A percentile compares a stretch with the other conserved stretches of the same genome.
Evolutionary conservation across 2,329 filamentous ascomycete species (phyloP).

Genomic region (Cercospora sesami): DNA sequence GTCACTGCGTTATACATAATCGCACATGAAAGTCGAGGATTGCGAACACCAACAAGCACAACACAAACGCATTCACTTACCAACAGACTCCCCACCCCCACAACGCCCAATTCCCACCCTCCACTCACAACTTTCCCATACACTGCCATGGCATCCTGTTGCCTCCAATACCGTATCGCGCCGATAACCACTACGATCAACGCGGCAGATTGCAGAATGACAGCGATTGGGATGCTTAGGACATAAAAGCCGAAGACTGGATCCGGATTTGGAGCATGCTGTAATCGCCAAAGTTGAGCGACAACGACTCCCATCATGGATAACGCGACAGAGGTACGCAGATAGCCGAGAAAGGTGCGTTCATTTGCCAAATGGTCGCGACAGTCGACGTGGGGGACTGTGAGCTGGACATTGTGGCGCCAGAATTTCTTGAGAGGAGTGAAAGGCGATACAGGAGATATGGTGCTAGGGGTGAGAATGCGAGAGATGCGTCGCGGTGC

Average conservation of each 20-base stretch:
- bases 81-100: slow-evolving; percentile 49
- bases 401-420: slow-evolving; percentile 52
- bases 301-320: slow-evolving; percentile 66
- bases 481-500: slow-evolving; percentile 5
- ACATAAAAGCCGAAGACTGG: slow-evolving; percentile 59
- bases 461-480: slow-evolving; percentile 12
- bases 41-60: too few species aligned
- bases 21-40: too few species aligned
- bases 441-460: background rate
- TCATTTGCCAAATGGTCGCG: slow-evolving; percentile 67
- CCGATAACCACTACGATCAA: slow-evolving; percentile 56
- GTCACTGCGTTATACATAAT: background rate
- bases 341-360: slow-evolving; percentile 71
- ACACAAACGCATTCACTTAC: slow-evolving; percentile 45
- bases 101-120: slow-evolving; percentile 58
- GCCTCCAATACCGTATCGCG: slow-evolving; percentile 59
- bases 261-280: slow-evolving; percentile 49
- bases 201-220: slow-evolving; percentile 51
- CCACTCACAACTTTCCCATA: slow-evolving; percentile 59
- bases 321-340: slow-evolving; percentile 68
- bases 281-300: slow-evolving; percentile 66
- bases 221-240: slow-evolving; percentile 61
- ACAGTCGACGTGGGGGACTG: slow-evolving; percentile 52
- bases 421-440: slow-evolving; percentile 47
- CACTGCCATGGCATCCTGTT: slow-evolving; percentile 58